phyloP scores from a whole-genome alignment of 768 basidiomycete species.

The Xanthoconium purpureum region DNA sequence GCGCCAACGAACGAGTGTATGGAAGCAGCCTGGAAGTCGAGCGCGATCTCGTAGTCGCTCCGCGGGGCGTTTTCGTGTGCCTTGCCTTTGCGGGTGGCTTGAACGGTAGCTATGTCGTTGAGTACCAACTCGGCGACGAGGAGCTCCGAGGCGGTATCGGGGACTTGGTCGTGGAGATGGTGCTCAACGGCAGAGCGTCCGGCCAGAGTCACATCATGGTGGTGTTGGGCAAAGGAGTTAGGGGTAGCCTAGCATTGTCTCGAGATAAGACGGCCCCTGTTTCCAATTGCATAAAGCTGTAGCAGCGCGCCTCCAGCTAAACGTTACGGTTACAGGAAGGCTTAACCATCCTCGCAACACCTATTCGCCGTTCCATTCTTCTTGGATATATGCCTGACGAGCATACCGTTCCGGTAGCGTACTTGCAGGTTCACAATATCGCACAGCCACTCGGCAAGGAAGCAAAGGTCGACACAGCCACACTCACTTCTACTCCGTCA shows the following conservation, averaged over 20 bases:
- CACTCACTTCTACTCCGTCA: not conserved
- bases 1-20: constrained; percentile 28
- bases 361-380: too few species aligned
- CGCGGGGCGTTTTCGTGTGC: constrained; percentile 27
- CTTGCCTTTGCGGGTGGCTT: constrained; percentile 38
- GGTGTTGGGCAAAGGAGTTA: not conserved
- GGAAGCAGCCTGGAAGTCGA: constrained; percentile 40
- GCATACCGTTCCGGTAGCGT: too few species aligned
- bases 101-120: constrained; percentile 39
- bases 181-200: constrained; percentile 14
- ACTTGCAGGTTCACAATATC: too few species aligned
- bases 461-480: constrained; percentile 7
- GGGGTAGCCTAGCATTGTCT: not conserved
- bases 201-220: constrained; percentile 5
- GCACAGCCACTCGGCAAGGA: constrained; percentile 4
- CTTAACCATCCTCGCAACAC: too few species aligned
- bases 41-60: constrained; percentile 46
- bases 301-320: not conserved
- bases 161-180: not conserved
- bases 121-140: constrained; percentile 42
- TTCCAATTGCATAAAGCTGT: not conserved
- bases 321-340: too few species aligned
- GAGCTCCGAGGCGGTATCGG: constrained; percentile 37
- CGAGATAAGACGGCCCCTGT: not conserved
- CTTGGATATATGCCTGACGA: too few species aligned